Conservation (phyloP, 345 rosid species). For the Moricandia arvensis region DNA sequence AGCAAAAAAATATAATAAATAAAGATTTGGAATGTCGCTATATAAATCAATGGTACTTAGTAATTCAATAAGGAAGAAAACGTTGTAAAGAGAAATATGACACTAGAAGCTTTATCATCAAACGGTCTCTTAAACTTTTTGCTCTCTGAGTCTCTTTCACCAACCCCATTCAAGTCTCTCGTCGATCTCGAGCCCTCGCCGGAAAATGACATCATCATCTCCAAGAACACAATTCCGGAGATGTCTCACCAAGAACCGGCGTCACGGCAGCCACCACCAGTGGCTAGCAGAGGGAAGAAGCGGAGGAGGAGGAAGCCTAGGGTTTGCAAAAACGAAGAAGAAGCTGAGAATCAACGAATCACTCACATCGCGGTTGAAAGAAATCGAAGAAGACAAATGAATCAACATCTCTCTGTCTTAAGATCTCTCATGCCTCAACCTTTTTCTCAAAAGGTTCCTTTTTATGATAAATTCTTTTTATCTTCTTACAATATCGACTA, state of each 20-base stretch:
- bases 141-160: slow-evolving; percentile 63
- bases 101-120: slow-evolving; percentile 64
- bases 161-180: slow-evolving; percentile 46
- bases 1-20: not conserved
- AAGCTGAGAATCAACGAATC: slow-evolving; percentile 87
- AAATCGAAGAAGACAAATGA: slow-evolving; percentile 86
- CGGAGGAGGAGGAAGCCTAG: slow-evolving; percentile 71
- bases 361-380: slow-evolving; percentile 92
- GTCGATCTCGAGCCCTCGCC: slow-evolving; percentile 36
- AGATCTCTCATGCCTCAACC: slow-evolving; percentile 87
- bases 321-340: slow-evolving; percentile 77
- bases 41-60: slow-evolving; percentile 29
- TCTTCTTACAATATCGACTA: not conserved
- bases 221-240: slow-evolving; percentile 3
- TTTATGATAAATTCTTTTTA: not conserved
- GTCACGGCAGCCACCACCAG: slow-evolving; percentile 21
- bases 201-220: slow-evolving; percentile 15
- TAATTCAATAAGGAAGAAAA: slow-evolving; percentile 22
- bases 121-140: slow-evolving; percentile 63
- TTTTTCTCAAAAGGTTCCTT: slow-evolving; percentile 70
- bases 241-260: slow-evolving; percentile 17
- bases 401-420: slow-evolving; percentile 73
- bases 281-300: slow-evolving; percentile 52
- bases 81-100: slow-evolving; percentile 40
- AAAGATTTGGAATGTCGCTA: slow-evolving; percentile 20